Evolutionary conservation across 805 yeast genomes (phyloP), one percentile per base, ranked within the genome.

Genomic region (Saturnispora hagleri): DNA sequence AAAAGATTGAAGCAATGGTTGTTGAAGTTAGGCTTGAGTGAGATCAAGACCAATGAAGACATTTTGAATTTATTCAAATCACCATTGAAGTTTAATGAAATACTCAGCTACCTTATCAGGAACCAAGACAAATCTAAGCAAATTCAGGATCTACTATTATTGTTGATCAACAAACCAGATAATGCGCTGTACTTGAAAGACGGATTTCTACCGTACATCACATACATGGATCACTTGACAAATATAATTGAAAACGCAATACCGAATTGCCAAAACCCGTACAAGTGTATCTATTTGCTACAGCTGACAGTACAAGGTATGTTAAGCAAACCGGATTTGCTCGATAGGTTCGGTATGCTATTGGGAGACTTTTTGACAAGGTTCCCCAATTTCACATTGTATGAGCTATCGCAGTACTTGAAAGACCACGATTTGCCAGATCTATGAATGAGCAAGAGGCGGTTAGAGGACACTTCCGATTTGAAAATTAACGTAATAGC

Each of bases 181-280:
- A 9, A 20, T 10, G 45, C 36, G 12, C 42, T 51, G 13, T 48
- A 51, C 38, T 26, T 46, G 12, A n/a, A 24, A 22, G 26, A 46
- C 2, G 55, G 55, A 18, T 52, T 44, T 46, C 46, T 51, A 17
- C 51, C 55, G 13, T 55, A 52, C 38, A n/a, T 55, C 3, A 55
- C 57, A 13, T 55, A 51, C 24, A 33, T 55, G 31, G 54, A 52
- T 18, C 55, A 53, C 48, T 44, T 55, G 27, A 45, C 44, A 18
- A 6, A 20, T 1, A 35, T 48, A 3, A 53, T 55, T 40, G 51
- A 45, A 20, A 31, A 5, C 8, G 48, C 52, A 13, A 44, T 48
- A 17, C 48, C 55, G 3, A 27, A 46, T 4, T 52, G 55, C 43
- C 6, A 28, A 6, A 53, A 53, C 46, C 54, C 57, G 8, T 55